Percentiles rank a stretch among this genome's conserved stretches.
Evolutionary conservation across 257 asterid species (phyloP).

Genomic region (Linaria vulgaris): DNA sequence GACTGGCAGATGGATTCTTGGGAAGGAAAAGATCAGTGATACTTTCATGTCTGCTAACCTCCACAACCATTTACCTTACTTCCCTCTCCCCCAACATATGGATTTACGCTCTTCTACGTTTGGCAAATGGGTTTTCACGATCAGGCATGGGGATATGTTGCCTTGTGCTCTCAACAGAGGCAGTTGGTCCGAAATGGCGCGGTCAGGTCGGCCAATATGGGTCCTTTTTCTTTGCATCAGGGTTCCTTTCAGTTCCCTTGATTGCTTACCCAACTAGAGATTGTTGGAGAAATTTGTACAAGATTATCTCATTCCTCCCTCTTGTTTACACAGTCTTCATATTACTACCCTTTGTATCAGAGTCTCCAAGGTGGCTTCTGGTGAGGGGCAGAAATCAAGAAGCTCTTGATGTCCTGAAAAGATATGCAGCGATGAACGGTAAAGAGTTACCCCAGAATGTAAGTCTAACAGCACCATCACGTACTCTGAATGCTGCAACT

Average conservation of each 20-base stretch:
- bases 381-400: constrained; percentile 54
- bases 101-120: constrained; percentile 54
- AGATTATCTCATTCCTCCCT: constrained; percentile 42
- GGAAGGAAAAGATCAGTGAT: constrained; percentile 53
- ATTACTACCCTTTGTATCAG: constrained; percentile 51
- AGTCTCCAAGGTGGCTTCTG: constrained; percentile 66
- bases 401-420: constrained; percentile 49
- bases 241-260: constrained; percentile 55
- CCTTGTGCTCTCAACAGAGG: constrained; percentile 54
- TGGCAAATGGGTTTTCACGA: constrained; percentile 51
- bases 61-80: constrained; percentile 46
- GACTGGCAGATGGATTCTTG: constrained; percentile 42
- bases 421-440: constrained; percentile 53
- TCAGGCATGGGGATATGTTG: constrained; percentile 66
- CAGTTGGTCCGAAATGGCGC: constrained; percentile 56
- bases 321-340: constrained; percentile 44
- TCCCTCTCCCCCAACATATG: constrained; percentile 59
- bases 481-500: constrained; percentile 4
- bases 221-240: constrained; percentile 59
- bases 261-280: constrained; percentile 54
- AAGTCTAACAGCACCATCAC: constrained; percentile 34
- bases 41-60: constrained; percentile 53
- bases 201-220: constrained; percentile 63
- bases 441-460: constrained; percentile 42
- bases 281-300: constrained; percentile 55